Conservation (phyloP, 768 basidiomycete species). For the Pleurotus pulmonarius region DNA sequence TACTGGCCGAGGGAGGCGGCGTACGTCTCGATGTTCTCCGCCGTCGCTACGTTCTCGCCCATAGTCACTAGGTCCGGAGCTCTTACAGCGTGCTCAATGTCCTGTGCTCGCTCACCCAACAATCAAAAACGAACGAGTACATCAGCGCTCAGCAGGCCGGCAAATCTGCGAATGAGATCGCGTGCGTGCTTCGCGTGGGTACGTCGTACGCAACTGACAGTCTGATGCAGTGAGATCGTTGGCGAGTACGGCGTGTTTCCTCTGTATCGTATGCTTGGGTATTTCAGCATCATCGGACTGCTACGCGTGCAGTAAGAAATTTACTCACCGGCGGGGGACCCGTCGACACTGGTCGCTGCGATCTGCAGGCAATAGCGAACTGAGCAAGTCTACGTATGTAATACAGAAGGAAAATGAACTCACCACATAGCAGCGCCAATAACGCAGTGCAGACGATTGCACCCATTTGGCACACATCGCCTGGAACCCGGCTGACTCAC, state of each 20-base stretch:
- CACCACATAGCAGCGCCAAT: too few relatives aligned
- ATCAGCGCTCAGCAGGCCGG: conserved; percentile 79
- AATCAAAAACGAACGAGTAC: conserved; percentile 93
- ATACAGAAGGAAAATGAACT: too few relatives aligned
- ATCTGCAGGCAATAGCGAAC: too few relatives aligned
- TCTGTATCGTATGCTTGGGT: conserved; percentile 92
- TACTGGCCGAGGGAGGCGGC: conserved; percentile 73
- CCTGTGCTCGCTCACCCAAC: conserved; percentile 96
- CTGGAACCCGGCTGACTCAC: too few relatives aligned
- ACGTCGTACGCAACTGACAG: neutral
- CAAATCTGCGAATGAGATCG: conserved; percentile 78
- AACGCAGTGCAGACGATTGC: too few relatives aligned
- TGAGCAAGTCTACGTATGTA: too few relatives aligned
- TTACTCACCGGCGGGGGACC: too few relatives aligned
- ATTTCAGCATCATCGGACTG: conserved; percentile 94
- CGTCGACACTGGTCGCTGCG: too few relatives aligned
- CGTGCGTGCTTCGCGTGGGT: conserved; percentile 42
- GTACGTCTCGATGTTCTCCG: conserved; percentile 31
- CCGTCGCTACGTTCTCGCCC: conserved; percentile 1
- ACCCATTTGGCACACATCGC: too few relatives aligned
- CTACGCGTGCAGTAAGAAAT: conserved; percentile 75
- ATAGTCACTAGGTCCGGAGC: conserved; percentile 83
- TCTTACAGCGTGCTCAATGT: conserved; percentile 98
- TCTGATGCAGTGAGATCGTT: conserved; percentile 59
- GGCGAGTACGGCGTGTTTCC: conserved; percentile 91